Percentiles rank a stretch among this genome's conserved stretches.
Evolutionary conservation across 345 rosid genomes (phyloP).

Genomic region (Limnanthes douglasii): DNA sequence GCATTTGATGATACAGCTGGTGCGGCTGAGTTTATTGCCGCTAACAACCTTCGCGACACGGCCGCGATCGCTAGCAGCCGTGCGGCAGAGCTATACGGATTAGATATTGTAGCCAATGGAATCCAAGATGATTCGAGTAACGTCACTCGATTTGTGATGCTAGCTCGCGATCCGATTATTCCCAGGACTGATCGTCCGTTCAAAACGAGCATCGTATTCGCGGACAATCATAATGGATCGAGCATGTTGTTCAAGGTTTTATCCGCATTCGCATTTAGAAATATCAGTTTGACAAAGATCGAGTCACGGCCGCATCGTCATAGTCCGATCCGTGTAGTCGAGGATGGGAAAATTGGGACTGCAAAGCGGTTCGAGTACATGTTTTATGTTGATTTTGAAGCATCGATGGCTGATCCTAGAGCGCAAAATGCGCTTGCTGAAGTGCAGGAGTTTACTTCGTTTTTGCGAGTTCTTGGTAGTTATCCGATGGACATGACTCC

Average conservation of each 20-base stretch:
- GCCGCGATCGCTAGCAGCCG: conserved; percentile 93
- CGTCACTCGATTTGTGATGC: conserved; percentile 86
- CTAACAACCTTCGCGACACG: conserved; percentile 55
- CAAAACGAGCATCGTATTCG: conserved; percentile 94
- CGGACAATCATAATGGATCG: conserved; percentile 88
- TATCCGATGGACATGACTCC: conserved; percentile 99
- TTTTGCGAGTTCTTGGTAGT: conserved; percentile 89
- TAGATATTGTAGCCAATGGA: conserved; percentile 65
- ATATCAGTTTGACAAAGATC: conserved; percentile 83
- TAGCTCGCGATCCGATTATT: conserved; percentile 94
- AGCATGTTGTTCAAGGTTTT: conserved; percentile 83
- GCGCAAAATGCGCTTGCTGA: conserved; percentile 96
- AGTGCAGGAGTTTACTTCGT: conserved; percentile 93
- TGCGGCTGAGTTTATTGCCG: conserved; percentile 76
- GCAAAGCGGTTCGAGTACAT: conserved; percentile 95
- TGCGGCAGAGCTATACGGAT: conserved; percentile 81
- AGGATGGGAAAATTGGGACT: conserved; percentile 73
- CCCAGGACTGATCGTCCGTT: conserved; percentile 93
- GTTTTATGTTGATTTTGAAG: conserved; percentile 93
- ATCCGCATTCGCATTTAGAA: conserved; percentile 84
- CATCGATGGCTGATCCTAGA: conserved; percentile 87
- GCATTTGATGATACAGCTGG: conserved; percentile 93
- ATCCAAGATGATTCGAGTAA: conserved; percentile 86
- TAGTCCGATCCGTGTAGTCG: conserved; percentile 68
- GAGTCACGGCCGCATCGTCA: conserved; percentile 89